phyloP scores from a whole-genome alignment of 306 rosid genomes.

The Quercus berberidifolia region DNA sequence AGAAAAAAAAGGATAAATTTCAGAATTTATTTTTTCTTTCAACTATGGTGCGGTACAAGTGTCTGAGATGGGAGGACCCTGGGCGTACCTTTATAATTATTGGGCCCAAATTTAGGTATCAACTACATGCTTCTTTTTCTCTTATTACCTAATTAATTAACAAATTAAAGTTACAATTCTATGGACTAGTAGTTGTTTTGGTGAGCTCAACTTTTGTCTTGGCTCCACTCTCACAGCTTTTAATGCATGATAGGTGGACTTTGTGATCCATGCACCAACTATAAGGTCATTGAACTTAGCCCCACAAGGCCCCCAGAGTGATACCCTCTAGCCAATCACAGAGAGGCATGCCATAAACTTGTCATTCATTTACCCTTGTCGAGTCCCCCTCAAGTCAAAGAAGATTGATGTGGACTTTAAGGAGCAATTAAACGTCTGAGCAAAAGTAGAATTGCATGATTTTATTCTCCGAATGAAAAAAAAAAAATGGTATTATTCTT shows the following conservation, averaged over 20 bases:
- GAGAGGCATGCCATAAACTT: background rate
- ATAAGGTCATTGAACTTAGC: too few relatives aligned
- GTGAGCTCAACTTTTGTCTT: background rate
- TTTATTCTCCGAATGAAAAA: too few relatives aligned
- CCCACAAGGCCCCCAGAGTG: background rate
- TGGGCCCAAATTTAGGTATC: background rate
- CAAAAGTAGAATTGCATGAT: too few relatives aligned
- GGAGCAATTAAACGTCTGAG: too few relatives aligned
- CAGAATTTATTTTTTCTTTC: too few relatives aligned
- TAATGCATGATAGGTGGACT: background rate
- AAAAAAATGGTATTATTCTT: too few relatives aligned
- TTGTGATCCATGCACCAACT: background rate
- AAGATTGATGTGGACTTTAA: too few relatives aligned
- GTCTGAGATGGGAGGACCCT: too few relatives aligned
- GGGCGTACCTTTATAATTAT: background rate
- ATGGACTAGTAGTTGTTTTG: background rate
- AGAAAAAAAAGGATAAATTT: too few relatives aligned
- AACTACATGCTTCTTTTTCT: background rate
- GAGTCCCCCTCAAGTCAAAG: too few relatives aligned
- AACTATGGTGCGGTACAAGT: too few relatives aligned
- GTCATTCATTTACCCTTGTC: too few relatives aligned
- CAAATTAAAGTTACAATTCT: background rate
- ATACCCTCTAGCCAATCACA: background rate
- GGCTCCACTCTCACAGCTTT: conserved; percentile 12
- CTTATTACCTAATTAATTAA: conserved; percentile 10